These are phyloP conservation scores for Vaccinium corymbosum DNA, from an alignment of 148 eudicot species.

Conservation along the genomic window DNA sequence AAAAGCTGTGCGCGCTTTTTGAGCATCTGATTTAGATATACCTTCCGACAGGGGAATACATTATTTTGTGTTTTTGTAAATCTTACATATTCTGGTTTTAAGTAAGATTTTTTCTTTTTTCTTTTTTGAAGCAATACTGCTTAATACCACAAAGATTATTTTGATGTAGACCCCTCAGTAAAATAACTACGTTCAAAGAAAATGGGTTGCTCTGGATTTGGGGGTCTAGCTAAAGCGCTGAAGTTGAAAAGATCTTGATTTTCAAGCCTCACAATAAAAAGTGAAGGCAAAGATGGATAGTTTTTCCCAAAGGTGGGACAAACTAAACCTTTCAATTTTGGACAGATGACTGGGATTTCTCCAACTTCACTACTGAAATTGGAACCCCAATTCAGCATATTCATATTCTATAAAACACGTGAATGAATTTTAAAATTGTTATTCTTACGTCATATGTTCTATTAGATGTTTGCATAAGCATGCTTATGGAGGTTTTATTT, in stretches of 20 bases:
- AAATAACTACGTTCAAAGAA: background rate
- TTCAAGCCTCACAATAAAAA: background rate
- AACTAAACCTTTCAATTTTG: background rate
- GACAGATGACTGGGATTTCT: background rate
- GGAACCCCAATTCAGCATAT: background rate
- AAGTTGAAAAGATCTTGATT: background rate
- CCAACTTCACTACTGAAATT: background rate
- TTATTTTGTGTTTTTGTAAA: background rate
- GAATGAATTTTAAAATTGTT: background rate
- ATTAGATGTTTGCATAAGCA: background rate
- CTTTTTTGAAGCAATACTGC: background rate
- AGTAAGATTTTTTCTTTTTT: background rate
- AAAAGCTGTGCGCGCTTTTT: background rate
- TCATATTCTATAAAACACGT: background rate
- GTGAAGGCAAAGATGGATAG: background rate
- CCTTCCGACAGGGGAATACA: background rate
- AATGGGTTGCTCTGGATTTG: background rate
- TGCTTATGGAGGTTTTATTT: background rate
- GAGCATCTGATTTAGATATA: background rate
- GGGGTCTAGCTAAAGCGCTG: background rate
- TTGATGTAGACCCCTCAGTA: background rate
- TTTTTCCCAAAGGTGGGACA: background rate
- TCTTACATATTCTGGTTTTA: background rate
- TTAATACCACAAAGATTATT: background rate
- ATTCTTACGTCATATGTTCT: background rate